Conservation (phyloP, 805 yeast genomes). For the Metschnikowia borealis region DNA sequence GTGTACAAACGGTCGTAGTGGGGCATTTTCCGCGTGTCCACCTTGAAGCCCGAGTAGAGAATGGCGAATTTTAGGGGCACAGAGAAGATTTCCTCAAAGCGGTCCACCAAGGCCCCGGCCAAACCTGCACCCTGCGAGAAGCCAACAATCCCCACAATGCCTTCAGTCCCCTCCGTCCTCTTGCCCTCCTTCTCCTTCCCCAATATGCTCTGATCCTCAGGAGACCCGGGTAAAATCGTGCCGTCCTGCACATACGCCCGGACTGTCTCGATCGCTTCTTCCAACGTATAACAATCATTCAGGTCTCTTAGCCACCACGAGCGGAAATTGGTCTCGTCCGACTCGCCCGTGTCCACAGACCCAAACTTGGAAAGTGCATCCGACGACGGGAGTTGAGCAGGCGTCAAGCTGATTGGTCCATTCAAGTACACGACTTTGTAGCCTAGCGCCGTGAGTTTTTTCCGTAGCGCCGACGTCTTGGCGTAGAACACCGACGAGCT, state of each 20-base stretch:
- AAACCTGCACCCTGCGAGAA: slow-evolving; percentile 95
- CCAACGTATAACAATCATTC: slow-evolving; percentile 42
- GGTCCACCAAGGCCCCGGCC: slow-evolving; percentile 63
- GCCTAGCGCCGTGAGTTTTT: slow-evolving; percentile 60
- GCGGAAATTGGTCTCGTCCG: slow-evolving; percentile 34
- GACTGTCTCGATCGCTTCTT: slow-evolving; percentile 48
- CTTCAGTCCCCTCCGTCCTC: slow-evolving; percentile 31
- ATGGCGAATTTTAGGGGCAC: slow-evolving; percentile 61
- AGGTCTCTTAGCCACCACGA: slow-evolving; percentile 77
- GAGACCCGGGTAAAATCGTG: slow-evolving; percentile 39
- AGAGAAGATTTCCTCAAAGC: slow-evolving; percentile 52
- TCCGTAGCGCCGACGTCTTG: slow-evolving; percentile 85
- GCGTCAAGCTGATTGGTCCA: slow-evolving; percentile 65
- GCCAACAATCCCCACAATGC: slow-evolving; percentile 85
- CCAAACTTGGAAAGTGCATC: slow-evolving; percentile 50
- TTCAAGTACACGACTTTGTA: slow-evolving; percentile 73
- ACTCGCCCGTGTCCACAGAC: slow-evolving; percentile 38
- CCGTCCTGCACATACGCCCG: slow-evolving; percentile 52
- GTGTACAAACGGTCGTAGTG: slow-evolving; percentile 23
- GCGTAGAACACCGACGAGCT: slow-evolving; percentile 78
- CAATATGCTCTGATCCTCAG: slow-evolving; percentile 19
- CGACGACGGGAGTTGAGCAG: slow-evolving; percentile 72
- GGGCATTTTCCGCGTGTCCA: slow-evolving; percentile 29
- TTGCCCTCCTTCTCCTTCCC: too few relatives aligned
- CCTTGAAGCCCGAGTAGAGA: slow-evolving; percentile 62